Base-by-base conservation (phyloP, 179 eudicot genomes). In the Corrigiola litoralis region DNA sequence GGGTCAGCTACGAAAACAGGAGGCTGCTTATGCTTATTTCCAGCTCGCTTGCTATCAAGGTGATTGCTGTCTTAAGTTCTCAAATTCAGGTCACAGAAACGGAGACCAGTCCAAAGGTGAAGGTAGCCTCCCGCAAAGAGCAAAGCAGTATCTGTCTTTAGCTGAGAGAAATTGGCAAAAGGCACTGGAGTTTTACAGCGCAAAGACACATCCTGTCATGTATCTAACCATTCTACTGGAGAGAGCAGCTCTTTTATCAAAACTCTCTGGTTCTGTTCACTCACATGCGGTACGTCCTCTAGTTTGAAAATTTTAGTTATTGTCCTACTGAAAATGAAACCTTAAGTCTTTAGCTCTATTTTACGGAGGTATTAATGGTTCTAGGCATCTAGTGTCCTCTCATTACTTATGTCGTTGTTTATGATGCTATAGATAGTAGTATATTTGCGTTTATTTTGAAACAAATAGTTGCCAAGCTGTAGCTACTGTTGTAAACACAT, bases 81-180 rank as follows among this genome's bases (percentile, higher is more conserved):
- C 85, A 72, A 85, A 74, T 66, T 76, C 74, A 23, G 47, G 65
- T 59, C 65, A 57, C 63, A 68, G 76, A 79, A 84, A 71, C 41
- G 75, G 63, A 60, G 73, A 63, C 65, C 55, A 68, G n/a, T 62
- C 72, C 12, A 87, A 81, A 76, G 69, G 73, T 74, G 90, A 84
- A 67, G 84, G 64, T 51, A 78, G 72, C 67, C 29, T 66, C 45
- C 68, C 75, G 53, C 90, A 85, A 75, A 83, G 87, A 67, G 87
- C 82, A 36, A 92, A 87, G 73, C 92, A 84, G 67, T 92, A 87
- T 76, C 83, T 86, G 33, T 79, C 86, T 2, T 80, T 92, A 66
- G 98, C 98, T 64, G 98, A 92, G 74, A 87, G 88, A 81, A 89
- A 87, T 75, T 92, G 96, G 96, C 87, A 78, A 67, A 92, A 87